Base-by-base conservation (phyloP, 345 rosid genomes). In the Rubroshorea leprosula region DNA sequence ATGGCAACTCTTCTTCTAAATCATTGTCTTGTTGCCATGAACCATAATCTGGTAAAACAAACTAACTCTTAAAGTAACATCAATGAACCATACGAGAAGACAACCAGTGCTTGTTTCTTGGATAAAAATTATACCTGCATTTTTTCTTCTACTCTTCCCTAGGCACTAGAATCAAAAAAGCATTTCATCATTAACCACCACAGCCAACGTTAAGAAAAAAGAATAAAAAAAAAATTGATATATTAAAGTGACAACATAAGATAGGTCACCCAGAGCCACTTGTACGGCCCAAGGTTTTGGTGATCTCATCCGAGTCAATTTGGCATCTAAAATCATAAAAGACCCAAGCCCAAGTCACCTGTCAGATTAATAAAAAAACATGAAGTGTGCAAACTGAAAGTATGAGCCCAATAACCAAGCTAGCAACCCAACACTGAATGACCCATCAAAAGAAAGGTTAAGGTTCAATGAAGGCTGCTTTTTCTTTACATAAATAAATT, bases 61-160 rank as follows among this genome's bases (percentile, higher is more conserved):
- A 38, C 7, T 14, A 26, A 45, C 35, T 29, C 4, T 29, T 9
- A 29, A 4, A 4, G 35, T 29, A 12, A 54, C 43, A 59, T 47
- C 45, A 29, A 46, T 13, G 20, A 48, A 26, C 21, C 25, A 31
- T 43, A 29, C 31, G 13, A 14, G 16, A 27, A 16, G 47, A 59
- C 20, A 24, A 7, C 26, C 15, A 23, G 14, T n/a, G n/a, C 56
- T 38, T 8, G 6, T 22, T 57, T 72, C 82, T 77, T 72, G 70
- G 31, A 22, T 18, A 15, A 24, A 27, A n/a, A n/a, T n/a, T n/a
- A n/a, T n/a, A n/a, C n/a, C n/a, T n/a, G n/a, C n/a, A n/a, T n/a
- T n/a, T n/a, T n/a, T 63, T 46, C 56, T 69, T 25, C 54, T 26
- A 62, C 76, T 62, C 72, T 74, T 78, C 55, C 71, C 70, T 47